Conservation (phyloP, 2,329 filamentous ascomycete genomes). For the Fusarium mexicanum region DNA sequence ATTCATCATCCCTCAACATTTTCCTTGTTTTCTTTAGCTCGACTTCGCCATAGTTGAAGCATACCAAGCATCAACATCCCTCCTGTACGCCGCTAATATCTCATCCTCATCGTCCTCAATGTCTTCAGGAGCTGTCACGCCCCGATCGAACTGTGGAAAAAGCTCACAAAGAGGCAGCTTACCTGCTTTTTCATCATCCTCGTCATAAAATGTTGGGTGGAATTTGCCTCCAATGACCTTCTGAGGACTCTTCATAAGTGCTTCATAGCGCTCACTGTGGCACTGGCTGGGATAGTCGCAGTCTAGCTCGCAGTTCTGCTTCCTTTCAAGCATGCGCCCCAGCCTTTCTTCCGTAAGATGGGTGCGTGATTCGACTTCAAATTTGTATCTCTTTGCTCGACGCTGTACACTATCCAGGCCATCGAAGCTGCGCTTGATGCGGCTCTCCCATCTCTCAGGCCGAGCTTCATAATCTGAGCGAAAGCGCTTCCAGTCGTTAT, state of each 20-base stretch:
- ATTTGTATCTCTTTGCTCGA: not conserved
- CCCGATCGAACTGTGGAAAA: slow-evolving; percentile 4
- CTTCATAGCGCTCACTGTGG: slow-evolving; percentile 6
- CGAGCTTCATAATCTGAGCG: not conserved
- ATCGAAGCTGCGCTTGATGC: not conserved
- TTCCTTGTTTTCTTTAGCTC: not conserved
- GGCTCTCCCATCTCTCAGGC: slow-evolving; percentile 10
- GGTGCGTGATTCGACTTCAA: not conserved
- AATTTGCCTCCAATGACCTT: not conserved
- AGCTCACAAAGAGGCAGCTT: slow-evolving; percentile 17
- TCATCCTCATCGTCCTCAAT: not conserved
- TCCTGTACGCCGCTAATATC: slow-evolving; percentile 7
- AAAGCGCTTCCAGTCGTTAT: slow-evolving; percentile 46
- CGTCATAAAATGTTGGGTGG: not conserved
- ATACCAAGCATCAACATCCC: slow-evolving; percentile 9
- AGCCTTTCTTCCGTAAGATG: not conserved
- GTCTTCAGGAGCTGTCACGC: not conserved
- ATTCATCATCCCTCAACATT: not conserved
- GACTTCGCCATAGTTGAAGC: not conserved
- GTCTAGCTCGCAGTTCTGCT: slow-evolving; percentile 33
- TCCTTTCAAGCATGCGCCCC: slow-evolving; percentile 2
- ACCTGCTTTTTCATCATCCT: not conserved
- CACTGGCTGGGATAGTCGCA: slow-evolving; percentile 42
- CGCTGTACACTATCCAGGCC: not conserved
- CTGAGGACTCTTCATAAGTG: not conserved